Percentiles rank a stretch among this genome's conserved stretches.
Conservation (phyloP, 441 rosid species). For the Brassica hybrid region DNA sequence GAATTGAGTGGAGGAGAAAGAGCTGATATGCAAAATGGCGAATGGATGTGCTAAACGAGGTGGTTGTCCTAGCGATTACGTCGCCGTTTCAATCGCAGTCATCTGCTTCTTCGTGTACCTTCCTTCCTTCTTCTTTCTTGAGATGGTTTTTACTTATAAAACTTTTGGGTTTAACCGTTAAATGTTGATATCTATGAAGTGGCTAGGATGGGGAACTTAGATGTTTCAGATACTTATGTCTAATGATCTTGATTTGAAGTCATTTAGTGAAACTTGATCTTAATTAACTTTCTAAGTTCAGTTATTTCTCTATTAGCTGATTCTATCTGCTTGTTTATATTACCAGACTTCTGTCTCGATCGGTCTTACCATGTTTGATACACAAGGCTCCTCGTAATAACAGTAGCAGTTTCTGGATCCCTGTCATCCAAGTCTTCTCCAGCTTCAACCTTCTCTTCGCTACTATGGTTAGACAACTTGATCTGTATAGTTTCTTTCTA, state of each 20-base stretch:
- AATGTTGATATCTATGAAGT: no score
- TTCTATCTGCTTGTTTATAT: slow-evolving; percentile 16
- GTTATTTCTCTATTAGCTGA: not conserved
- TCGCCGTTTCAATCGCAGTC: slow-evolving; percentile 65
- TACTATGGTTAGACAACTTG: slow-evolving; percentile 53
- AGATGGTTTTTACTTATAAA: no score
- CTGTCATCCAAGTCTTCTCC: slow-evolving; percentile 75
- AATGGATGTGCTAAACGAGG: slow-evolving; percentile 59
- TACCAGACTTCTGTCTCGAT: slow-evolving; percentile 69
- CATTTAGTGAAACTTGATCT: slow-evolving; percentile 19
- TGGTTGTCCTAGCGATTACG: slow-evolving; percentile 88
- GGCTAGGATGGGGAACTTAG: no score
- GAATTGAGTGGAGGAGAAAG: not conserved
- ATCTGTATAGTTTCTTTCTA: not conserved
- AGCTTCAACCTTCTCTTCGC: slow-evolving; percentile 77
- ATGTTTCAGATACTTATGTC: no score
- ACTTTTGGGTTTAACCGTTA: no score
- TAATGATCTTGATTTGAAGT: slow-evolving; percentile 10
- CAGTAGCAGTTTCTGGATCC: slow-evolving; percentile 92
- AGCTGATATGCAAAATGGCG: slow-evolving; percentile 51
- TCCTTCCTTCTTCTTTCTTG: not conserved
- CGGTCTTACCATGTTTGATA: slow-evolving; percentile 62
- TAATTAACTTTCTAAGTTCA: not conserved
- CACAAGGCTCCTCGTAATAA: slow-evolving; percentile 73
- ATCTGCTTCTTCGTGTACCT: slow-evolving; percentile 50